These are phyloP conservation scores for Penicillium sp. DNA, from an alignment of 2,329 filamentous ascomycete genomes.

Conservation along the genomic window DNA sequence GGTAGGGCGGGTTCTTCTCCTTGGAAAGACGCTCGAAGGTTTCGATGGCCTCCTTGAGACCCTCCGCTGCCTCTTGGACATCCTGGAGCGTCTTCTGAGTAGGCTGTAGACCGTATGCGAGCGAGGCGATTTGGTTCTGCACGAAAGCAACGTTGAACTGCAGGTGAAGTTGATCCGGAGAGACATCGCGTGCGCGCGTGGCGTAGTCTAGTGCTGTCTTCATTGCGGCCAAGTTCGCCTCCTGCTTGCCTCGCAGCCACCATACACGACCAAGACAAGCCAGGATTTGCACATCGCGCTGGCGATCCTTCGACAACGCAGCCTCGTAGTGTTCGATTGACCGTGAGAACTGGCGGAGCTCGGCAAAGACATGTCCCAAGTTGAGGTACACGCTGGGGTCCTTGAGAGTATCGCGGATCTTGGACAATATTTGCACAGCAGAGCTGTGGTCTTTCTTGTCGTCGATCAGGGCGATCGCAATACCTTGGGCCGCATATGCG, in stretches of 20 bases:
- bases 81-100: conserved; percentile 75
- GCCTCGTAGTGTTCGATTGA: conserved; percentile 93
- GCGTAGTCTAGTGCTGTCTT: conserved; percentile 65
- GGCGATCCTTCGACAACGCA: conserved; percentile 75
- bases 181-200: conserved; percentile 68
- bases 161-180: conserved; percentile 82
- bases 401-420: conserved; percentile 84
- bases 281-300: conserved; percentile 75
- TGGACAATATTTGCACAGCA: conserved; percentile 83
- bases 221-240: conserved; percentile 62
- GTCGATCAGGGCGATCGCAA: conserved; percentile 90
- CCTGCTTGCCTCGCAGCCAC: conserved; percentile 74
- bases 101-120: conserved; percentile 73
- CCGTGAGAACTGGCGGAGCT: conserved; percentile 84
- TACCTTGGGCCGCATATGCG: conserved; percentile 91
- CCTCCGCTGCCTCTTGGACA: conserved; percentile 74
- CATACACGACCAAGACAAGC: conserved; percentile 86
- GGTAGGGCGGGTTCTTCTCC: conserved; percentile 74
- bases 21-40: conserved; percentile 61
- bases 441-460: conserved; percentile 85
- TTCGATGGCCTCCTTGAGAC: conserved; percentile 82
- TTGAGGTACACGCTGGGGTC: conserved; percentile 90
- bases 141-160: conserved; percentile 98
- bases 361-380: conserved; percentile 86
- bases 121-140: conserved; percentile 86